Evolutionary conservation across 108 stramenopile genomes (phyloP).

Genomic region (Skeletonema costatum): DNA sequence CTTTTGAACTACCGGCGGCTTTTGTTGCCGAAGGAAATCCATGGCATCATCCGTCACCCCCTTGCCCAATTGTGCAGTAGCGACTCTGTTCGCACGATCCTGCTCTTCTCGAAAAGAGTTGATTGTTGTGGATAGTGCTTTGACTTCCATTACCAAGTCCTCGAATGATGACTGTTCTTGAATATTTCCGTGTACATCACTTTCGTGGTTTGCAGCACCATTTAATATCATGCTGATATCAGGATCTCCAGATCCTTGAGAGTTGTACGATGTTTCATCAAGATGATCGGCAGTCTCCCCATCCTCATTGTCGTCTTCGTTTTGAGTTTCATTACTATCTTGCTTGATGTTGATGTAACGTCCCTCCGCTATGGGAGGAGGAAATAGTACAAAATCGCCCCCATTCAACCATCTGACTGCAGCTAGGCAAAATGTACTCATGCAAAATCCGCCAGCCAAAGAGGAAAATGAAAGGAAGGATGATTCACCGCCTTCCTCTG

Average conservation of each 20-base stretch:
- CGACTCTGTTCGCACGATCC: conserved; percentile 27
- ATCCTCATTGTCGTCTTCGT: conserved; percentile 12
- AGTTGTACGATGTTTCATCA: conserved; percentile 5
- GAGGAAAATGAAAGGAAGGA: conserved; percentile 14
- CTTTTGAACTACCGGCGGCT: conserved; percentile 3
- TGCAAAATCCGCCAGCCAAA: conserved; percentile 40
- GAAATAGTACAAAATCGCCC: conserved; percentile 79
- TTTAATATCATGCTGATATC: conserved; percentile 28
- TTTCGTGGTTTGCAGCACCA: conserved; percentile 9
- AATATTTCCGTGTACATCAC: conserved; percentile 4
- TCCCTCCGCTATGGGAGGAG: conserved; percentile 44
- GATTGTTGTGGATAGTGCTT: conserved; percentile 36
- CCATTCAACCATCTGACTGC: conserved; percentile 88
- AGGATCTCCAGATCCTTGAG: conserved; percentile 1
- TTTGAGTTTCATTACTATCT: background rate
- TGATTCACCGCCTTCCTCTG: background rate
- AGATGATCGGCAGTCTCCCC: background rate
- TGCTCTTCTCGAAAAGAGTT: conserved; percentile 25
- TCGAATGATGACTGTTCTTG: conserved; percentile 14
- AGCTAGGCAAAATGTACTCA: conserved; percentile 51
- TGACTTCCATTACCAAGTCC: conserved; percentile 39
- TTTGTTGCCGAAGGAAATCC: conserved; percentile 32
- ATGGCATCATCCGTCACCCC: conserved; percentile 48
- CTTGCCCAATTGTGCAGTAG: conserved; percentile 21
- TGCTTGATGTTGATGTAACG: background rate